A percentile compares a stretch with the other conserved stretches of the same genome.
These are phyloP conservation scores for Cicer pinnatifidum DNA, from an alignment of 306 rosid species.

Conservation along the genomic window DNA sequence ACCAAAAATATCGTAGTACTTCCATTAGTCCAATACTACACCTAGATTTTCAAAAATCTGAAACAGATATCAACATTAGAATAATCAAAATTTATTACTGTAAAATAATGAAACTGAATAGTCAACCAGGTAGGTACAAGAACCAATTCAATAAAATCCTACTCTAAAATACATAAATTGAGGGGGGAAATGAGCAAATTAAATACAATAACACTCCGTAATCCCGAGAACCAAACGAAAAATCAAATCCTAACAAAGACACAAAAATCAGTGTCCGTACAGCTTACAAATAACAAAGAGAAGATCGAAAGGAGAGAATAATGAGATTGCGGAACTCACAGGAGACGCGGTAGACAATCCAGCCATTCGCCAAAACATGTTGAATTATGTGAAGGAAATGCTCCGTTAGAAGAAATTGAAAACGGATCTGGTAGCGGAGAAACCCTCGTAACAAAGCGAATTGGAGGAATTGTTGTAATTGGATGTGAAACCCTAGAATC, in stretches of 20 bases:
- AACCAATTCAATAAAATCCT: conserved; percentile 33
- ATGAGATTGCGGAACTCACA: conserved; percentile 59
- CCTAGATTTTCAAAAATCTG: conserved; percentile 7
- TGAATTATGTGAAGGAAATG: conserved; percentile 50
- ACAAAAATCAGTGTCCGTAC: conserved; percentile 9
- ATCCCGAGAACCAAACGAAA: conserved; percentile 33
- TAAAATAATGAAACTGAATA: background rate
- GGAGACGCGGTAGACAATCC: conserved; percentile 98
- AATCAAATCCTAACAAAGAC: conserved; percentile 40
- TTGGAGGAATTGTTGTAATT: conserved; percentile 39
- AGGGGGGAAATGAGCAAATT: conserved; percentile 2
- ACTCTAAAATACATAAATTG: conserved; percentile 5
- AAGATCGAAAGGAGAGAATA: background rate
- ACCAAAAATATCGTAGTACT: conserved; percentile 6
- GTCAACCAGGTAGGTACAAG: conserved; percentile 11
- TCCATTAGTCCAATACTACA: background rate
- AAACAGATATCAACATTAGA: background rate
- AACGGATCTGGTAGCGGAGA: conserved; percentile 74
- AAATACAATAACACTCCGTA: conserved; percentile 28
- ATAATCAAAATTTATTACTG: background rate
- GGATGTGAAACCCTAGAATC: conserved; percentile 62
- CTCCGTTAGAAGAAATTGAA: conserved; percentile 40
- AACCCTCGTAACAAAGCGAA: conserved; percentile 68
- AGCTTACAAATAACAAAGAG: conserved; percentile 11
- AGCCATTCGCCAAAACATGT: conserved; percentile 99